Evolutionary conservation across 371 early-diverging fungal genomes (phyloP).

Genomic region (Mucor indicus): DNA sequence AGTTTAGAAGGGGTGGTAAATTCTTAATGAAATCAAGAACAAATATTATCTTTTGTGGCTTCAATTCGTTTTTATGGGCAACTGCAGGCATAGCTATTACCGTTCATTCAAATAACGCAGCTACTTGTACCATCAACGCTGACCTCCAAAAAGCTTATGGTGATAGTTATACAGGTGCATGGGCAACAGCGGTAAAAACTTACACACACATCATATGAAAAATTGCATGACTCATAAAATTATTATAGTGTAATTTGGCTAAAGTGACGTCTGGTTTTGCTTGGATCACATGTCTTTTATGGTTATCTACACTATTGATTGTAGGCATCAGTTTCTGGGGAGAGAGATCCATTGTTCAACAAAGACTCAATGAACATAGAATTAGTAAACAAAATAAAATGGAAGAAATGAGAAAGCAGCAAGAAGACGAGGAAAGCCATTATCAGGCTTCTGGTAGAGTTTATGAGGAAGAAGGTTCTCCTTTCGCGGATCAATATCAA

Average conservation of each 20-base stretch:
- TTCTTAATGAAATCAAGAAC: constrained; percentile 31
- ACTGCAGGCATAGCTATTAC: constrained; percentile 35
- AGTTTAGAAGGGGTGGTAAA: constrained; percentile 29
- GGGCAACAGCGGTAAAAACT: constrained; percentile 26
- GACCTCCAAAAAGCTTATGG: constrained; percentile 13
- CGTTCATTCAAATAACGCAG: constrained; percentile 21
- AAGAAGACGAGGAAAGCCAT: neutral
- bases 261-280: constrained; percentile 41
- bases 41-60: constrained; percentile 25
- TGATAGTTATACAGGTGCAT: constrained; percentile 20
- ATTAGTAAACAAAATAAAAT: constrained; percentile 32
- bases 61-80: constrained; percentile 25
- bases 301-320: constrained; percentile 32
- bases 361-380: constrained; percentile 38
- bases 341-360: constrained; percentile 40
- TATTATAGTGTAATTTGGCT: constrained; percentile 33
- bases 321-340: constrained; percentile 33
- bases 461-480: constrained; percentile 7
- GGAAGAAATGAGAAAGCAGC: constrained; percentile 11
- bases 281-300: constrained; percentile 45
- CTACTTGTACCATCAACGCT: constrained; percentile 17
- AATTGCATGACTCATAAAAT: neutral
- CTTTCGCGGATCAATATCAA: constrained; percentile 7
- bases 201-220: neutral
- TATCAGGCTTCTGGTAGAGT: constrained; percentile 5